These are phyloP conservation scores for Boletus barrowsii DNA, from an alignment of 768 basidiomycete genomes.

Conservation along the genomic window DNA sequence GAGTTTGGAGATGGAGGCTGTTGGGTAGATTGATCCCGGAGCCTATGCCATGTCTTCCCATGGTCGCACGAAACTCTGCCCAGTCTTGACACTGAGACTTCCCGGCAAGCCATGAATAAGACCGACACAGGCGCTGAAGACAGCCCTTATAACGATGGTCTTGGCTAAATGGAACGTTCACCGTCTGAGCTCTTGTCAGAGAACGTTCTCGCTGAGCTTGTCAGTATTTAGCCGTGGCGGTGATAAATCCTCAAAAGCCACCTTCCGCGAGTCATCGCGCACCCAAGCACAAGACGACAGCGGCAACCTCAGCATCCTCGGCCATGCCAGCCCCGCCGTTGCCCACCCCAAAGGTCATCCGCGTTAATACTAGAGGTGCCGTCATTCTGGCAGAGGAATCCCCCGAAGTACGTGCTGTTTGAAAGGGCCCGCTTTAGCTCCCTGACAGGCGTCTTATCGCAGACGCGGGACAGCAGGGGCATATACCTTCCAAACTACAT, in stretches of 20 bases:
- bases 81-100: conserved; percentile 3
- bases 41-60: conserved; percentile 6
- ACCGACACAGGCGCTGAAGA: not conserved
- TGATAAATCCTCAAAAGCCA: conserved; percentile 13
- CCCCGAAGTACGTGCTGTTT: conserved; percentile 64
- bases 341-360: conserved; percentile 82
- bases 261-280: conserved; percentile 5
- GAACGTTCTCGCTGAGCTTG: conserved; percentile 10
- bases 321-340: conserved; percentile 57
- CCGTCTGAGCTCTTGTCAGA: too few relatives aligned
- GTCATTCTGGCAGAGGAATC: conserved; percentile 93
- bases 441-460: conserved; percentile 14
- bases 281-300: conserved; percentile 13
- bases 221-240: conserved; percentile 6
- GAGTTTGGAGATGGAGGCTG: conserved; percentile 2
- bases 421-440: conserved; percentile 4
- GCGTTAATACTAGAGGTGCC: conserved; percentile 93
- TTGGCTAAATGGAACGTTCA: not conserved
- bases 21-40: conserved; percentile 7
- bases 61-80: conserved; percentile 9
- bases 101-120: conserved; percentile 3
- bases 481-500: conserved; percentile 98
- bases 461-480: conserved; percentile 92
- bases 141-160: conserved; percentile 4
- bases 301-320: conserved; percentile 11